Evolutionary conservation across 164 flowering plant genomes (phyloP), one percentile per base, ranked within the genome.

Genomic region (Piper betle): DNA sequence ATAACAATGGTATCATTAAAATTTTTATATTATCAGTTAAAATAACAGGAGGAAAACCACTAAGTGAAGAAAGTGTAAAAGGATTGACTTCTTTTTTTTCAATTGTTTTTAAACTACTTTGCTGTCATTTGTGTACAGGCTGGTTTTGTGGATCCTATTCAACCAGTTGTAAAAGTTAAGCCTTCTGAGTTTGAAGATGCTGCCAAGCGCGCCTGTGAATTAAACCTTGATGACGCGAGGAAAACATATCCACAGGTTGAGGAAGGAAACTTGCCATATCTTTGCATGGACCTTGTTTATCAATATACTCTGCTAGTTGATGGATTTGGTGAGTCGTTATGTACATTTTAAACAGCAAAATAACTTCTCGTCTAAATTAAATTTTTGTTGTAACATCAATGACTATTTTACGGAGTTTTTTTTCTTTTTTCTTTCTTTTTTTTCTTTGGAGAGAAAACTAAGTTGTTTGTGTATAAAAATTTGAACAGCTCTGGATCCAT

Each of bases 231-330:
- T 61, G 75, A 70, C 69, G 86, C 75, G 48, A 80, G 66, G 66
- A 41, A 68, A 37, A 57, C 61, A 48, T 62, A 48, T 62, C 54
- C 65, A 12, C 41, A 33, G 37, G 82, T 71, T 17, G 78, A 76
- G n/a, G 68, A 59, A 2, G 78, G 64, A 39, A 70, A 76, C 62
- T 67, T 80, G 54, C 86, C 83, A 13, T 82, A 71, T 60, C 39
- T 80, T 42, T 80, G 83, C 75, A 76, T 82, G 86, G 86, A 82
- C 69, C 86, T 82, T 39, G 78, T 76, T 11, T 82, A 82, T 65
- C 77, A 82, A 66, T 76, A 58, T 72, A 78, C 81, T 4, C 58
- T 82, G 61, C 82, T 82, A 39, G 73, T 76, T 37, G 79, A 80
- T 65, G 86, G 86, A 15, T 82, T 82, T 64, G 86, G 86, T 82